A percentile compares a stretch with the other conserved stretches of the same genome.
Conservation (phyloP, 208 protist genomes). For the Trichomonas gallinae region DNA sequence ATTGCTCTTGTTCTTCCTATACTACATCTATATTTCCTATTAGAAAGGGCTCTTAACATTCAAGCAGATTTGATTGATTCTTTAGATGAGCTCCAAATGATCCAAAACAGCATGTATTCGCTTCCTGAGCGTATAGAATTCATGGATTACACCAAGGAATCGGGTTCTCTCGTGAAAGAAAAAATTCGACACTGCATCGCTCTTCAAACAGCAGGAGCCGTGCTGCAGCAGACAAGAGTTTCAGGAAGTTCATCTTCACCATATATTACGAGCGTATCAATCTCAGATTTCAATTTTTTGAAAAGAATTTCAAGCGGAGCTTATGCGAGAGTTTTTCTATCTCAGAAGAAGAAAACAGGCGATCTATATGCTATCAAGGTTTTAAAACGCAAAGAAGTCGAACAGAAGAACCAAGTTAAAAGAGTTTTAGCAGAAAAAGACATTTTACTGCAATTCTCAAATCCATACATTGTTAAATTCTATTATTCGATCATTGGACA, state of each 20-base stretch:
- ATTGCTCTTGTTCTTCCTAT: background rate
- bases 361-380: conserved; percentile 10
- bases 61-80: background rate
- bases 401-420: background rate
- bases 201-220: background rate
- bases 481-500: background rate
- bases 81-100: background rate
- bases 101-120: background rate
- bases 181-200: background rate
- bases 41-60: background rate
- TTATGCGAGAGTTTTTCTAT: background rate
- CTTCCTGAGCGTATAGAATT: background rate
- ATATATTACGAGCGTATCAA: background rate
- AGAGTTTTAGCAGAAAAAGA: background rate
- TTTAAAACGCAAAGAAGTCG: background rate
- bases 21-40: background rate
- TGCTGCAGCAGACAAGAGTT: background rate
- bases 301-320: background rate
- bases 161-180: background rate
- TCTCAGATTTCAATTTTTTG: background rate
- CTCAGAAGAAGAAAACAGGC: background rate
- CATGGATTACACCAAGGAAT: background rate
- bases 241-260: background rate
- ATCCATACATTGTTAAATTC: background rate
- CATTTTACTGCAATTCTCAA: background rate